These are phyloP conservation scores for Mycena chlorophos DNA, from an alignment of 768 basidiomycete species.

Conservation along the genomic window DNA sequence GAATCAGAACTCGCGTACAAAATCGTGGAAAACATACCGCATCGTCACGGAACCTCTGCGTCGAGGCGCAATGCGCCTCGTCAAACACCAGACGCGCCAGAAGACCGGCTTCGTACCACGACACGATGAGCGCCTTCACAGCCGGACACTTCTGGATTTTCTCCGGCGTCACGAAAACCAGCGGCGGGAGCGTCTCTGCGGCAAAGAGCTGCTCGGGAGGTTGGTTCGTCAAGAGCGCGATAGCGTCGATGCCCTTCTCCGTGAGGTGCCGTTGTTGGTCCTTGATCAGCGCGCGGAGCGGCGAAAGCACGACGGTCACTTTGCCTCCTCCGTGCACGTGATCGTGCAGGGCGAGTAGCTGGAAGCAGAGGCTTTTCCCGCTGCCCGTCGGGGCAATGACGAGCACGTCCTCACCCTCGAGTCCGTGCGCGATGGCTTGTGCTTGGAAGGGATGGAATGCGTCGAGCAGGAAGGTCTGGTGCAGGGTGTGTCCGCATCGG, in stretches of 20 bases:
- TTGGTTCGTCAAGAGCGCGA: neutral
- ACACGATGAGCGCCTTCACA: neutral
- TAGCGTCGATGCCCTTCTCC: neutral
- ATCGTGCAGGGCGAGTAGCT: neutral
- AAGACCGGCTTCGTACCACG: neutral
- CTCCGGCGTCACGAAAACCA: neutral
- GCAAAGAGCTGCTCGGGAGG: neutral
- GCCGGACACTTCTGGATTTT: neutral
- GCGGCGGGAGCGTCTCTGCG: neutral
- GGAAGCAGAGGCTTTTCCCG: neutral
- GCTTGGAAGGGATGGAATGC: too few relatives aligned
- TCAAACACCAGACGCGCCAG: neutral
- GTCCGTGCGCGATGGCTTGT: neutral
- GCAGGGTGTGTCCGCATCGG: too few relatives aligned
- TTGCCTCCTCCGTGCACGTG: neutral
- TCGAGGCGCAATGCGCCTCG: neutral
- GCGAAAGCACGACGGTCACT: neutral
- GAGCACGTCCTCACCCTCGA: neutral
- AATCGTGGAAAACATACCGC: neutral
- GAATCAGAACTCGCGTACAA: neutral
- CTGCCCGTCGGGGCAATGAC: neutral
- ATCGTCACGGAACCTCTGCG: neutral
- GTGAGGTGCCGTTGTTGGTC: neutral
- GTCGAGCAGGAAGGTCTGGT: too few relatives aligned
- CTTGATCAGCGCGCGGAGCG: neutral